These are phyloP conservation scores for Fulvia fulva DNA, from an alignment of 2,329 filamentous ascomycete genomes.

Conservation along the genomic window DNA sequence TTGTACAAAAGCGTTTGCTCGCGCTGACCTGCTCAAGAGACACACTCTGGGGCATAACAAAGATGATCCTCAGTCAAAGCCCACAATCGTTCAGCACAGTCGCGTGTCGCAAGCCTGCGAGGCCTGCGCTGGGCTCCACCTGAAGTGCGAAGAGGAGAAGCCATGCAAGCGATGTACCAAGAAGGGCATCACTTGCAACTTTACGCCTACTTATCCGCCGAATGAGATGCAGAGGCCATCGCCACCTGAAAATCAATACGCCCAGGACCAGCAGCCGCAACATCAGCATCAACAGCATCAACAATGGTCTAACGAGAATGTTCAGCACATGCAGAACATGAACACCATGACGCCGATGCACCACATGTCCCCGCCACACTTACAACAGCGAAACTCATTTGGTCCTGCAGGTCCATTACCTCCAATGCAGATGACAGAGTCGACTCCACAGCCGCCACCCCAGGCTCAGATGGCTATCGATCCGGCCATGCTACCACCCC, in stretches of 20 bases:
- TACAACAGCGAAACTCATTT: constrained; percentile 23
- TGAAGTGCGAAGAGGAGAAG: constrained; percentile 54
- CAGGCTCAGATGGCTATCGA: constrained; percentile 25
- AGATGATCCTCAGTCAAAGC: constrained; percentile 29
- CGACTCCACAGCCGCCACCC: constrained; percentile 13
- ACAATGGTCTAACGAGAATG: constrained; percentile 11
- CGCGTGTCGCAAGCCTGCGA: constrained; percentile 51
- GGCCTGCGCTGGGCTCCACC: constrained; percentile 49
- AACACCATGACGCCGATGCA: constrained; percentile 24
- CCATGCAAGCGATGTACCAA: constrained; percentile 51
- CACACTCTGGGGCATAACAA: constrained; percentile 46
- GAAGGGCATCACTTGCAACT: constrained; percentile 45
- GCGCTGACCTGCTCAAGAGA: constrained; percentile 50
- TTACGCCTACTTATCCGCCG: constrained; percentile 24
- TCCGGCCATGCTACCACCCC: constrained; percentile 29
- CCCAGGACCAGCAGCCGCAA: constrained; percentile 7
- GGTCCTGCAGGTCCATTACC: constrained; percentile 14
- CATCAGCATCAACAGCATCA: constrained; percentile 21
- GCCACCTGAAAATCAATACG: constrained; percentile 17
- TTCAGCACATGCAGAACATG: constrained; percentile 16
- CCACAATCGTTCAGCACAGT: constrained; percentile 32
- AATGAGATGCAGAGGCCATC: constrained; percentile 20
- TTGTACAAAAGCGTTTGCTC: constrained; percentile 46
- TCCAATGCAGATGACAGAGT: constrained; percentile 24
- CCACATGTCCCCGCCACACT: constrained; percentile 20